Conservation (phyloP, 1,139 yeast genomes). For the Geotrichum citri-aurantii region DNA sequence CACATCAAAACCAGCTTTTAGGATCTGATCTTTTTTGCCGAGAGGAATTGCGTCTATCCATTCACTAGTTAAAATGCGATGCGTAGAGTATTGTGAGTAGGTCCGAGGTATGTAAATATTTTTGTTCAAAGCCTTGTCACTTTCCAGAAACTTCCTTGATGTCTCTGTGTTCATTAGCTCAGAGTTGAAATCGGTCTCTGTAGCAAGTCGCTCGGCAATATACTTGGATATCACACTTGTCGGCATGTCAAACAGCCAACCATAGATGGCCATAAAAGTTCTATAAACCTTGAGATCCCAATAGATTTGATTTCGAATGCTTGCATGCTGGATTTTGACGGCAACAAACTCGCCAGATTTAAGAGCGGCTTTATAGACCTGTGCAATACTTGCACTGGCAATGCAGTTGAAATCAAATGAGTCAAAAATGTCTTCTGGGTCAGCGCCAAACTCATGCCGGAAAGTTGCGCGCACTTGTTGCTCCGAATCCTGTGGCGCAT, state of each 20-base stretch:
- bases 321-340: conserved; percentile 61
- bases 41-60: conserved; percentile 72
- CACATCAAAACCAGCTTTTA: conserved; percentile 41
- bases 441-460: conserved; percentile 42
- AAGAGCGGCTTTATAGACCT: conserved; percentile 56
- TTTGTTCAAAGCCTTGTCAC: conserved; percentile 36
- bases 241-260: conserved; percentile 57
- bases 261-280: conserved; percentile 49
- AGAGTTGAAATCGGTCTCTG: conserved; percentile 56
- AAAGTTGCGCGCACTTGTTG: conserved; percentile 44
- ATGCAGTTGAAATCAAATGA: conserved; percentile 47
- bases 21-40: conserved; percentile 42
- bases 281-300: conserved; percentile 58
- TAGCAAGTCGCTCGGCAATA: conserved; percentile 50
- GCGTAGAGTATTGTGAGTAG: conserved; percentile 44
- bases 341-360: conserved; percentile 55
- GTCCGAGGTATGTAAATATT: conserved; percentile 50
- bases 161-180: conserved; percentile 51
- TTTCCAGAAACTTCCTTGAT: conserved; percentile 33
- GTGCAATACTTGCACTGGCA: conserved; percentile 73
- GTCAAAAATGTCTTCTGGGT: conserved; percentile 45
- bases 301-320: conserved; percentile 50
- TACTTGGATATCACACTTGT: conserved; percentile 52
- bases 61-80: conserved; percentile 56
- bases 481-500: conserved; percentile 69